Evolutionary conservation across 805 yeast species (phyloP).

Genomic region (Yamadazyma insecticola): DNA sequence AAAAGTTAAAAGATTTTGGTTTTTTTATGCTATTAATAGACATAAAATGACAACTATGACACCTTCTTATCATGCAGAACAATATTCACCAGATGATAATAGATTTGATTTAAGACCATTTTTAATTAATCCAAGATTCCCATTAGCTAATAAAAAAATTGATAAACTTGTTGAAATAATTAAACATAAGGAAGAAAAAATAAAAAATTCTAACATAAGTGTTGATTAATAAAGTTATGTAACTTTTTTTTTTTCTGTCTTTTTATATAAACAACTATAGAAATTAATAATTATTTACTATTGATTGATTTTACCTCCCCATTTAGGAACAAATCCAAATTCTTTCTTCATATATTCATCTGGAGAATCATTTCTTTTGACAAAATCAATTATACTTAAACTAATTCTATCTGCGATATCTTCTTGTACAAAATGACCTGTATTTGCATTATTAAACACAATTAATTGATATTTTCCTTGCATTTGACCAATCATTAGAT

Average conservation of each 20-base stretch:
- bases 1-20: slow-evolving; percentile 89
- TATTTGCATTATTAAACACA: slow-evolving; percentile 48
- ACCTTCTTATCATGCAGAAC: slow-evolving; percentile 97
- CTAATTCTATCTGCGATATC: slow-evolving; percentile 75
- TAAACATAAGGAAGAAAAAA: slow-evolving; percentile 38
- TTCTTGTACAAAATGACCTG: slow-evolving; percentile 96
- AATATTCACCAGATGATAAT: slow-evolving; percentile 96
- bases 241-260: not conserved
- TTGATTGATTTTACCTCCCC: slow-evolving; percentile 31
- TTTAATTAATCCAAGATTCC: slow-evolving; percentile 81
- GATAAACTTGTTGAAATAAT: slow-evolving; percentile 66
- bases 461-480: slow-evolving; percentile 92
- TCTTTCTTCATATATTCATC: slow-evolving; percentile 25
- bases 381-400: slow-evolving; percentile 45
- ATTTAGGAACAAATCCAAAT: slow-evolving; percentile 29
- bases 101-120: slow-evolving; percentile 96
- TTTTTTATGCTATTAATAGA: slow-evolving; percentile 90
- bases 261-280: not conserved
- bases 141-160: slow-evolving; percentile 86
- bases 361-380: slow-evolving; percentile 40
- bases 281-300: slow-evolving; percentile 5
- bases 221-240: slow-evolving; percentile 43
- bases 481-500: slow-evolving; percentile 93
- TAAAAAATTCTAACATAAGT: slow-evolving; percentile 29
- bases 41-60: slow-evolving; percentile 98